Conservation (phyloP, 345 rosid species). For the Dimocarpus longan region DNA sequence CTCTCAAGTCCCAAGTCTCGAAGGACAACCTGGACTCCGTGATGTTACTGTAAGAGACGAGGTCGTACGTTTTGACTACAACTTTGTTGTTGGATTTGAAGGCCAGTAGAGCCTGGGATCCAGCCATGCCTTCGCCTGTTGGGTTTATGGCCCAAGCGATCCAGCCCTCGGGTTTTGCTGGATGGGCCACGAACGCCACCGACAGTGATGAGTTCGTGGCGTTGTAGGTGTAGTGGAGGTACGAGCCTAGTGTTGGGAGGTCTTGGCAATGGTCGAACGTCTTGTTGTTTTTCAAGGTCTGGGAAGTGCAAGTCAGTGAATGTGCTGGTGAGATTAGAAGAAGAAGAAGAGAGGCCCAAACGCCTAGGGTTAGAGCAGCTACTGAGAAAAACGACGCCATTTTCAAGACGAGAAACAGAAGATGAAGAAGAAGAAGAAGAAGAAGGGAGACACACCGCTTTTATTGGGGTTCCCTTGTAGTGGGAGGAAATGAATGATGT, state of each 20-base stretch:
- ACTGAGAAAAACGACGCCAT: constrained; percentile 8
- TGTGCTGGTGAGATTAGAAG: constrained; percentile 43
- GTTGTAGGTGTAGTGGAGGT: constrained; percentile 74
- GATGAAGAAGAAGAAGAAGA: too few relatives aligned
- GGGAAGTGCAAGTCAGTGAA: constrained; percentile 59
- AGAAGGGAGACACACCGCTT: background rate
- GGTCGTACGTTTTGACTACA: constrained; percentile 52
- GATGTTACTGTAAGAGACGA: constrained; percentile 32
- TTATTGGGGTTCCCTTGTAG: too few relatives aligned
- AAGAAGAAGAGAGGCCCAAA: constrained; percentile 24
- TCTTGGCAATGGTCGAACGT: constrained; percentile 46
- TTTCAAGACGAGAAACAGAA: background rate
- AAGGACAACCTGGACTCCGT: constrained; percentile 46
- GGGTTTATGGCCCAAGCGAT: constrained; percentile 83
- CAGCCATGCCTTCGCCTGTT: constrained; percentile 49
- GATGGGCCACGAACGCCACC: constrained; percentile 68
- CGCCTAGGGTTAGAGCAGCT: background rate
- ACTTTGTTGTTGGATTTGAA: constrained; percentile 37
- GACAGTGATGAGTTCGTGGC: constrained; percentile 73
- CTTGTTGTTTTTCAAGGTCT: constrained; percentile 37
- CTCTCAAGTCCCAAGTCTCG: constrained; percentile 55
- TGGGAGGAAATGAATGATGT: too few relatives aligned
- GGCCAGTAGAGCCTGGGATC: constrained; percentile 71
- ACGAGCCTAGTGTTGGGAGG: constrained; percentile 51
- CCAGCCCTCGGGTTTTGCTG: constrained; percentile 60